phyloP scores from a whole-genome alignment of 2,329 filamentous ascomycete genomes.

The Chaetomium sp. region DNA sequence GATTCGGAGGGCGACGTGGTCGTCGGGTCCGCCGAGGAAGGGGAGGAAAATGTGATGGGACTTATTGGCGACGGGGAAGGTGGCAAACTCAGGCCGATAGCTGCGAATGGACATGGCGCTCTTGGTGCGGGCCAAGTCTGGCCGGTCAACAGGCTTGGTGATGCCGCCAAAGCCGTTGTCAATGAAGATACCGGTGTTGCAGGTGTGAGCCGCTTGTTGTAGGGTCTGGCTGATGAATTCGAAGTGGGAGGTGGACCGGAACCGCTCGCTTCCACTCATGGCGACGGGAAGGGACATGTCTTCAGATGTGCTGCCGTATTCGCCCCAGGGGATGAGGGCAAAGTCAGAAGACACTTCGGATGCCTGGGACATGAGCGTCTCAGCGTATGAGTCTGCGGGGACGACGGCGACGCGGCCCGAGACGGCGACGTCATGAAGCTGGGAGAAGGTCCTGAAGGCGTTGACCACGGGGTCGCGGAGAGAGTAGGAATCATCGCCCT shows the following conservation, averaged over 20 bases:
- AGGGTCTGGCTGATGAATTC: conserved; percentile 73
- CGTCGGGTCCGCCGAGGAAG: conserved; percentile 83
- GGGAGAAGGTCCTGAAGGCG: conserved; percentile 85
- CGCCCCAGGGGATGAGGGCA: conserved; percentile 86
- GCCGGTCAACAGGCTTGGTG: conserved; percentile 40
- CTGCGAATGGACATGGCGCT: conserved; percentile 64
- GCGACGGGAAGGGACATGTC: conserved; percentile 49
- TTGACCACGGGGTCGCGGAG: conserved; percentile 81
- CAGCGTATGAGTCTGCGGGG: conserved; percentile 75
- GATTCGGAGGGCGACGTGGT: conserved; percentile 75
- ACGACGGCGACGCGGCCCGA: conserved; percentile 80
- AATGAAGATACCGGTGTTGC: conserved; percentile 77
- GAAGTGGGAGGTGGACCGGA: conserved; percentile 65
- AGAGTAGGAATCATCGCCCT: conserved; percentile 71
- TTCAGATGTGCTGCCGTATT: conserved; percentile 75
- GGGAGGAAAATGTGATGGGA: conserved; percentile 85
- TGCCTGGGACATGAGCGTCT: conserved; percentile 71
- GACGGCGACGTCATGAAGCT: conserved; percentile 79
- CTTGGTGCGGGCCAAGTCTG: conserved; percentile 49
- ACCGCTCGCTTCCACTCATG: conserved; percentile 58
- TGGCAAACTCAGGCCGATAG: conserved; percentile 52
- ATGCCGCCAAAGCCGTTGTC: conserved; percentile 60
- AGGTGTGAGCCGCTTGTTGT: conserved; percentile 53
- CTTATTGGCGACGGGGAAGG: conserved; percentile 63
- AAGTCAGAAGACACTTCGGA: conserved; percentile 71